Base-by-base conservation (phyloP, 2,329 filamentous ascomycete species). In the Coniochaeta ligniaria region DNA sequence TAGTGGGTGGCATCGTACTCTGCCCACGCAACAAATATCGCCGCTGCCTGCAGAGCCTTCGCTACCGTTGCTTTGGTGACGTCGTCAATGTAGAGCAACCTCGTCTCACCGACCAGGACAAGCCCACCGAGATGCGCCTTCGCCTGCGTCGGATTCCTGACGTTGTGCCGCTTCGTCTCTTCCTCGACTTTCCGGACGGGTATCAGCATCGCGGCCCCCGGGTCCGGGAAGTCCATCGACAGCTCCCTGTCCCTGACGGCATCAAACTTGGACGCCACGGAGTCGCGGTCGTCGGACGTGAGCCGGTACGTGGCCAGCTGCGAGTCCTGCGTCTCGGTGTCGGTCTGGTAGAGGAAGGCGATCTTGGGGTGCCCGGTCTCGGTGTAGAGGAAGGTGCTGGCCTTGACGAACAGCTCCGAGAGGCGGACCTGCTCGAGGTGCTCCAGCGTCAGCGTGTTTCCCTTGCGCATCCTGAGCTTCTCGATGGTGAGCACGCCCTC, bases 21-120 rank as follows among this genome's bases (percentile, higher is more conserved):
- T 63, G 90, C 90, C 93, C 94, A 99, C 2, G 92, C 87, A n/a
- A 95, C 89, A 67, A 96, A 98, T 38, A 96, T 88, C 2, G 89
- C 92, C 0, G 92, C 84, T 60, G 94, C 87, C 0, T 85, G 79
- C 2, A 97, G 75, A 0, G 81, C 76, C 9, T 86, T 81, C 20
- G 87, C 84, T 14, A 92, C 82, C 14, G 81, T 82, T 36, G 86
- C 83, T 63, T 88, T 87, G 22, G 81, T 90, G 36, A 89, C 81
- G 62, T 92, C 90, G 68, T 96, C 90, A 62, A 95, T 87, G 71
- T 98, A 98, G 9, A 88, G 85, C 61, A 99, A 83, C 1, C 87
- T 86, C 0, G 91, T 96, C 74, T 93, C 90, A 22, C 90, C 90
- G 8, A 94, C 81, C 2, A 93, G 83, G 47, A 95, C 79, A 4